phyloP scores from a whole-genome alignment of 2,329 filamentous ascomycete genomes.

The Neurospora sp. region DNA sequence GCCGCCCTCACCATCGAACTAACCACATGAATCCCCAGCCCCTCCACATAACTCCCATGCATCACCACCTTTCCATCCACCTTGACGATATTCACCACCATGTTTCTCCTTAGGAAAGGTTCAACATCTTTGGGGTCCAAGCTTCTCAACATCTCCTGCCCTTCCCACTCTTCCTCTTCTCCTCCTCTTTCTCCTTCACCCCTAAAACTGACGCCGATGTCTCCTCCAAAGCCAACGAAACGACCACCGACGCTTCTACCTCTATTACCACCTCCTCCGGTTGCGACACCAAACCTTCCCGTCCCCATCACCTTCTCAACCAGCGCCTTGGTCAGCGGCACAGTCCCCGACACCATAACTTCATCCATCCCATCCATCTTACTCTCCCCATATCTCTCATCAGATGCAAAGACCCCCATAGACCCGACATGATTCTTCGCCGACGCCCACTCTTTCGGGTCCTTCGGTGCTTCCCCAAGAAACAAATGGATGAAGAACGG shows the following conservation, averaged over 20 bases:
- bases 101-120: constrained; percentile 8
- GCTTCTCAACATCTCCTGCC: constrained; percentile 10
- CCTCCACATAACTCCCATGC: constrained; percentile 1
- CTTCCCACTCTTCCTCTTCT: background rate
- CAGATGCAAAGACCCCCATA: constrained; percentile 43
- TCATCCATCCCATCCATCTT: constrained; percentile 25
- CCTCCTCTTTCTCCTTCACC: background rate
- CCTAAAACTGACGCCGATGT: background rate
- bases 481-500: constrained; percentile 62
- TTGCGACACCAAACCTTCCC: background rate
- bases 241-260: background rate
- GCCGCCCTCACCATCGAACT: constrained; percentile 14
- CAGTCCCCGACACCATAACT: constrained; percentile 34
- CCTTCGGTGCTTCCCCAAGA: constrained; percentile 41
- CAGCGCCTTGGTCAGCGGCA: constrained; percentile 41
- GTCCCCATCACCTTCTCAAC: constrained; percentile 27
- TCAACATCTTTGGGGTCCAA: constrained; percentile 11
- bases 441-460: constrained; percentile 38
- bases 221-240: background rate
- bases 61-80: constrained; percentile 6
- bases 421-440: constrained; percentile 50
- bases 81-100: constrained; percentile 10
- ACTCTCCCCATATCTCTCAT: background rate
- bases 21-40: constrained; percentile 10
- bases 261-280: background rate